Percentiles rank a stretch among this genome's conserved stretches.
Conservation (phyloP, 306 rosid species). For the Malus orientalis region DNA sequence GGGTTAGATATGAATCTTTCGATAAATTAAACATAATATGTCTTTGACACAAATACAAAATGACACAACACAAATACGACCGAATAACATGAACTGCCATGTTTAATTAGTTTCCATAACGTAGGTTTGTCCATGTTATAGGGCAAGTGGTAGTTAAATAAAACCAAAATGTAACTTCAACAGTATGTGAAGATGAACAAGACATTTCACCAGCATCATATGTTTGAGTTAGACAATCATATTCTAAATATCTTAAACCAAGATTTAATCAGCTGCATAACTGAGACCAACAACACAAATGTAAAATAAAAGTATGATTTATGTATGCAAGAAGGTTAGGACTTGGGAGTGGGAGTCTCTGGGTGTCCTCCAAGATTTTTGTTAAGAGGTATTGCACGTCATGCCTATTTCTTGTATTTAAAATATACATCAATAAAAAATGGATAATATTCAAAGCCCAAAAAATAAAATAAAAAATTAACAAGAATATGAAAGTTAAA, state of each 20-base stretch:
- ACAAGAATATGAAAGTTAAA: neutral
- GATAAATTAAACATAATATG: too few relatives aligned
- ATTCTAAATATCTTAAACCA: neutral
- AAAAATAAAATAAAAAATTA: neutral
- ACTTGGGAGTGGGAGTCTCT: neutral
- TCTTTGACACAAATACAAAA: too few relatives aligned
- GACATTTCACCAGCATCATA: slow-evolving; percentile 3
- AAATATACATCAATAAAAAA: too few relatives aligned
- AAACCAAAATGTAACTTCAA: neutral
- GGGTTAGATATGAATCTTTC: too few relatives aligned
- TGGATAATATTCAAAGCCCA: too few relatives aligned
- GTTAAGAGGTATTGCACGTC: neutral
- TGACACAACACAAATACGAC: too few relatives aligned
- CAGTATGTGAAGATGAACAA: neutral
- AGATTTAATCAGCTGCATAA: neutral
- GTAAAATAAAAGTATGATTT: neutral
- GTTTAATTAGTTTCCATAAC: too few relatives aligned
- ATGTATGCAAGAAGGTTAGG: neutral
- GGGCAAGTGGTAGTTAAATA: neutral
- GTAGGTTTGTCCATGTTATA: neutral
- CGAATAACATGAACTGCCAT: too few relatives aligned
- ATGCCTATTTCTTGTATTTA: neutral
- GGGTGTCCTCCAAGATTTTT: neutral
- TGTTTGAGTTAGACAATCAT: neutral
- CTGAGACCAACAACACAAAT: neutral